Conservation (phyloP, 1,139 yeast genomes). For the Candida tropicalis region DNA sequence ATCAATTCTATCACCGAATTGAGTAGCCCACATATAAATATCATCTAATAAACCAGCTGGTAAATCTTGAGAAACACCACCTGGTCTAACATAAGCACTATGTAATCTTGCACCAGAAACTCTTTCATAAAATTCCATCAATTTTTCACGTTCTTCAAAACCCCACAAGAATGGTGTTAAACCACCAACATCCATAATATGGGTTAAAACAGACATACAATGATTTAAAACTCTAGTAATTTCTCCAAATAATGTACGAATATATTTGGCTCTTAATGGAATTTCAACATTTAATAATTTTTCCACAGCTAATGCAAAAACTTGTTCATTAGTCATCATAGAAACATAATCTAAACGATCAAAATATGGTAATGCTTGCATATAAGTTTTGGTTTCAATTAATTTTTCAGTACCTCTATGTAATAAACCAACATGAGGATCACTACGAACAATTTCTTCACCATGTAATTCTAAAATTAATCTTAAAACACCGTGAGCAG, state of each 20-base stretch:
- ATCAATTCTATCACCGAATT: constrained; percentile 90
- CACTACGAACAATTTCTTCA: constrained; percentile 84
- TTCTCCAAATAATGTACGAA: constrained; percentile 85
- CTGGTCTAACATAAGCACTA: constrained; percentile 87
- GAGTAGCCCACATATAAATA: constrained; percentile 95
- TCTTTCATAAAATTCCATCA: constrained; percentile 92
- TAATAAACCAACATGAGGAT: constrained; percentile 85
- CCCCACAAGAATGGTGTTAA: constrained; percentile 95
- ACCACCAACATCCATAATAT: constrained; percentile 96
- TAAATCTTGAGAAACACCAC: constrained; percentile 88
- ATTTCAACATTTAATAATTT: constrained; percentile 83
- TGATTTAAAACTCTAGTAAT: constrained; percentile 85
- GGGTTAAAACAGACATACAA: constrained; percentile 84
- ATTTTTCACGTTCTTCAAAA: constrained; percentile 89
- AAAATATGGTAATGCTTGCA: constrained; percentile 87
- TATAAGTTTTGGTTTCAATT: constrained; percentile 80
- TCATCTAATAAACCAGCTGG: constrained; percentile 88
- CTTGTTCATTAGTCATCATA: constrained; percentile 93
- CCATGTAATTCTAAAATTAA: constrained; percentile 85
- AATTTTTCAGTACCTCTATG: constrained; percentile 91
- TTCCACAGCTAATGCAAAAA: constrained; percentile 82
- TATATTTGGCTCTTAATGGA: constrained; percentile 82
- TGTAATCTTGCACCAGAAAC: constrained; percentile 91
- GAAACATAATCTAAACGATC: constrained; percentile 88
- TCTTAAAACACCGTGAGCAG: constrained; percentile 92